Conservation (phyloP, 371 early-diverging fungal genomes). For the Mortierella sp. region DNA sequence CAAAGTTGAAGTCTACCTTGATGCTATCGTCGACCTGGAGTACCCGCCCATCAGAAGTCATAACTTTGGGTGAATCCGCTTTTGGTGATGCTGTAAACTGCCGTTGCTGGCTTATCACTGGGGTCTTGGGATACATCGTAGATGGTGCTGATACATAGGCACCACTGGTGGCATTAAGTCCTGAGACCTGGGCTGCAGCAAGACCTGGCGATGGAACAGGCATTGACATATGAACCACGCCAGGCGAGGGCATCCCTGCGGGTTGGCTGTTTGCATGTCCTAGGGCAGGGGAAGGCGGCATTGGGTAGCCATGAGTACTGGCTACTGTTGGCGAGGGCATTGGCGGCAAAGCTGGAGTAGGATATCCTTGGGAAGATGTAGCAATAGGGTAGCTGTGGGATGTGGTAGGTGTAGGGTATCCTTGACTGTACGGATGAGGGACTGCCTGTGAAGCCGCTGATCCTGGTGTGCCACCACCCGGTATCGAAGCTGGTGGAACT, state of each 20-base stretch:
- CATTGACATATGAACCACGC: constrained; percentile 7
- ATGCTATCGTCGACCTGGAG: constrained; percentile 21
- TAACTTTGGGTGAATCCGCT: constrained; percentile 10
- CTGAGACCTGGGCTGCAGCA: neutral
- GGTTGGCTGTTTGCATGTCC: constrained; percentile 2
- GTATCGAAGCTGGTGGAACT: constrained; percentile 5
- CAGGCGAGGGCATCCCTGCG: neutral
- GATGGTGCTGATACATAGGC: constrained; percentile 3
- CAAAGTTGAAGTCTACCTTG: constrained; percentile 20
- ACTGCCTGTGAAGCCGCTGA: neutral
- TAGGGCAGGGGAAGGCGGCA: constrained; percentile 36
- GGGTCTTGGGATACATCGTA: constrained; percentile 7
- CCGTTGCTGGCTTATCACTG: constrained; percentile 25
- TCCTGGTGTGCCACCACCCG: constrained; percentile 16
- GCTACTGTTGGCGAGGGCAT: constrained; percentile 38
- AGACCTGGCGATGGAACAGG: constrained; percentile 9
- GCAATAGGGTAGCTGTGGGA: constrained; percentile 33
- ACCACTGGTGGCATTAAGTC: neutral
- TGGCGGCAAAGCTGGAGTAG: constrained; percentile 27
- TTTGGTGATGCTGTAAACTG: constrained; percentile 8
- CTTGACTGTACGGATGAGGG: constrained; percentile 45
- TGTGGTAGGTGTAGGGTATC: constrained; percentile 34
- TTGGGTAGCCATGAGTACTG: constrained; percentile 13
- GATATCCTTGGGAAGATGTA: constrained; percentile 37
- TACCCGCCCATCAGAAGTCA: neutral